Percentiles rank a stretch among this genome's conserved stretches.
Conservation (phyloP, 352 stramenopile species). For the Globisporangium camurandrum region DNA sequence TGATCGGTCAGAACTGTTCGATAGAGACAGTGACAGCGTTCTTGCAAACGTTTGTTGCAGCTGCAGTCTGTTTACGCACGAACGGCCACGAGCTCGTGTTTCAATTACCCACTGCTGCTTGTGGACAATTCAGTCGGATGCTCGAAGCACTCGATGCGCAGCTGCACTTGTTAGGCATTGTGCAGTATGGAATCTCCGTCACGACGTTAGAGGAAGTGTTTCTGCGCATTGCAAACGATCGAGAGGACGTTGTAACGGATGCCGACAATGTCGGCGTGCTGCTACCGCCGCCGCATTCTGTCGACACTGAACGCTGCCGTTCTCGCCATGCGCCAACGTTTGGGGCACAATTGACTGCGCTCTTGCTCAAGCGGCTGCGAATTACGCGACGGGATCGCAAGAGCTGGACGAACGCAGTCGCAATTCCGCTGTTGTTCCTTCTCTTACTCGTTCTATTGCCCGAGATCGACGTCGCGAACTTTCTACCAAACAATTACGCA, state of each 20-base stretch:
- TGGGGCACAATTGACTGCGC: constrained; percentile 31
- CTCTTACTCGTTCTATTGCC: constrained; percentile 40
- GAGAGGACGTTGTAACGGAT: constrained; percentile 20
- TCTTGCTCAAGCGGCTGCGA: constrained; percentile 50
- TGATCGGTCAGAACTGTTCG: constrained; percentile 32
- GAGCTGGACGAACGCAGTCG: constrained; percentile 45
- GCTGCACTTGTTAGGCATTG: constrained; percentile 46
- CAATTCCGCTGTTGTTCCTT: constrained; percentile 55
- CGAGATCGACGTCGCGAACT: constrained; percentile 41
- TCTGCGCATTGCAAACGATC: constrained; percentile 61
- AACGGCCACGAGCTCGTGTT: constrained; percentile 93
- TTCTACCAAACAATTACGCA: constrained; percentile 28
- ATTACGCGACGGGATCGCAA: constrained; percentile 62
- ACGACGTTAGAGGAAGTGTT: constrained; percentile 99
- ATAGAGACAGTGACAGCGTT: constrained; percentile 25
- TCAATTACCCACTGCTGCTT: constrained; percentile 86
- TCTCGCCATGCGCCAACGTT: constrained; percentile 33
- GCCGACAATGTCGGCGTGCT: constrained; percentile 22
- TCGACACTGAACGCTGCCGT: too few relatives aligned
- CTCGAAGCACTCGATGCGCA: constrained; percentile 77
- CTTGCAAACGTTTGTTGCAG: constrained; percentile 48
- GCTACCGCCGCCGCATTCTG: too few relatives aligned
- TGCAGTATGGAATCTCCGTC: constrained; percentile 94
- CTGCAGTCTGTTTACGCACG: constrained; percentile 83
- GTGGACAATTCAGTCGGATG: constrained; percentile 86